Conservation (phyloP, 2,329 filamentous ascomycete genomes). For the Colletotrichum sp. region DNA sequence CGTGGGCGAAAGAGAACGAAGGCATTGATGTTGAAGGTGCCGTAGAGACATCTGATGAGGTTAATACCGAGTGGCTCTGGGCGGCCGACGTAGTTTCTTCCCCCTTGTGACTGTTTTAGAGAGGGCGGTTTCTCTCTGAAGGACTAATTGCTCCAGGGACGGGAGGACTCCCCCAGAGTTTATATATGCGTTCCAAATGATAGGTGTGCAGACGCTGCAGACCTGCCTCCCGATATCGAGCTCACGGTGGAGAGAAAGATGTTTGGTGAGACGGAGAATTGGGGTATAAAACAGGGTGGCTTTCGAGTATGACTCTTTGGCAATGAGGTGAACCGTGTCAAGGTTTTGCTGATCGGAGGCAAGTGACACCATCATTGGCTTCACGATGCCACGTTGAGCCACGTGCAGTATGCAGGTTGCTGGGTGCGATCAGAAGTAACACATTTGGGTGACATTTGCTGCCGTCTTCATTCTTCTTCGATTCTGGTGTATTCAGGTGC, state of each 20-base stretch:
- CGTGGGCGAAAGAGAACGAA: background rate
- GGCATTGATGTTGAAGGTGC: fast-evolving
- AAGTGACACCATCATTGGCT: background rate
- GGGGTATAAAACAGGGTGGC: background rate
- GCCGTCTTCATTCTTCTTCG: background rate
- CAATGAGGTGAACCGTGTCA: no score
- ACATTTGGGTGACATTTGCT: fast-evolving
- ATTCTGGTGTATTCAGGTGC: background rate
- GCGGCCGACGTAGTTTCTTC: background rate
- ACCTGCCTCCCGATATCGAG: background rate
- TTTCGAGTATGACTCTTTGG: background rate
- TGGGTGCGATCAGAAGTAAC: fast-evolving
- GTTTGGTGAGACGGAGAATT: background rate
- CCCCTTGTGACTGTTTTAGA: background rate
- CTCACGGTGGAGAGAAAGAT: fast-evolving
- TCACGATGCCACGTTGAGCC: fast-evolving
- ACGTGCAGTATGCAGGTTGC: fast-evolving
- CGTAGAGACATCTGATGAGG: background rate
- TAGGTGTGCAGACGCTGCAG: fast-evolving
- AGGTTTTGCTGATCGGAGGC: no score
- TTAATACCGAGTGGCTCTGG: background rate
- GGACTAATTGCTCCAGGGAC: background rate
- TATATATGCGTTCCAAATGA: background rate
- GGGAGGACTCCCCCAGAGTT: background rate
- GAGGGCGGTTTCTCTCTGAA: no score